Conservation (phyloP, 108 stramenopile genomes). For the Thalassiosira profunda region DNA sequence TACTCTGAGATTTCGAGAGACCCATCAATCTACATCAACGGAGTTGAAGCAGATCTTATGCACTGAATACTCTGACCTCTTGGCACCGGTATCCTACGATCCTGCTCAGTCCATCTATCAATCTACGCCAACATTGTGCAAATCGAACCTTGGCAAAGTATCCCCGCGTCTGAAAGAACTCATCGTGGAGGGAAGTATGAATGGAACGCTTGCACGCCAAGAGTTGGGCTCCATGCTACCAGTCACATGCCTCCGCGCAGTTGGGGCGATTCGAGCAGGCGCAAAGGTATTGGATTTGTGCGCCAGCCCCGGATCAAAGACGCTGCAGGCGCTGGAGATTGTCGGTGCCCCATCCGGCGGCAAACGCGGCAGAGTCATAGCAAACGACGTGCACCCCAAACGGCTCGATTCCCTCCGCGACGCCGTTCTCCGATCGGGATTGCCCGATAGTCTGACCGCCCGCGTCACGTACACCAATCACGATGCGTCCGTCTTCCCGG, state of each 20-base stretch:
- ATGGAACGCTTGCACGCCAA: conserved; percentile 77
- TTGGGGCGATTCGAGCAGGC: conserved; percentile 21
- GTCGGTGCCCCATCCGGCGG: conserved; percentile 20
- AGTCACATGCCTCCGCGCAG: conserved; percentile 48
- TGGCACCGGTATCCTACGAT: conserved; percentile 39
- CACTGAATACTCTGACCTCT: conserved; percentile 5
- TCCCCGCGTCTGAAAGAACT: conserved; percentile 63
- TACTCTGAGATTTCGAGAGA: conserved; percentile 46
- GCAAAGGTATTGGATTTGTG: conserved; percentile 84
- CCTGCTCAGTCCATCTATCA: conserved; percentile 43
- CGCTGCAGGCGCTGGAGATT: conserved; percentile 80
- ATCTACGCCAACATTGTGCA: conserved; percentile 37
- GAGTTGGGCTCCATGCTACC: conserved; percentile 87
- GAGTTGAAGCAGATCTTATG: not conserved
- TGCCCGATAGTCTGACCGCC: conserved; percentile 24
- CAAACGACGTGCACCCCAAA: conserved; percentile 82
- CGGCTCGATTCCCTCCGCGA: conserved; percentile 68
- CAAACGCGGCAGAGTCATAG: conserved; percentile 57
- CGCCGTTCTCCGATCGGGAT: conserved; percentile 71
- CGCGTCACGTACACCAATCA: conserved; percentile 50
- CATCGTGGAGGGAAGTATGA: conserved; percentile 45
- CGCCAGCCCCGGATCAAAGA: conserved; percentile 88
- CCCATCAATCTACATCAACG: conserved; percentile 8
- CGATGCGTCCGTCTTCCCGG: conserved; percentile 54
- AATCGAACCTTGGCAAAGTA: conserved; percentile 33